phyloP scores from a whole-genome alignment of 257 asterid species.

The Fraxinus excelsior region DNA sequence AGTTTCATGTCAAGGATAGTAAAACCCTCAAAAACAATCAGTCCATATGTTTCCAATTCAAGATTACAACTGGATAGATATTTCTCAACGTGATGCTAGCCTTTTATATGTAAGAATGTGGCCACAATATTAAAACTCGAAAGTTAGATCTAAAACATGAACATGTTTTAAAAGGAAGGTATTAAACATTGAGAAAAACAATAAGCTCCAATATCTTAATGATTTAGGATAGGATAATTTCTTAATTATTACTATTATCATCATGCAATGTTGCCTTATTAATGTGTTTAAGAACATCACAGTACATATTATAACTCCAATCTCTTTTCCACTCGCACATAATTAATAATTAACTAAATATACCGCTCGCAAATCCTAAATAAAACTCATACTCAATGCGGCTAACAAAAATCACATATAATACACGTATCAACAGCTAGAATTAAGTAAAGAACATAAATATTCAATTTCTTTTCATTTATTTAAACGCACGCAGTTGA shows the following conservation, averaged over 20 bases:
- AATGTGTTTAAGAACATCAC: background rate
- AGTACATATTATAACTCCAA: background rate
- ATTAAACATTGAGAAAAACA: background rate
- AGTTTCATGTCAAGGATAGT: background rate
- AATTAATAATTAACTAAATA: background rate
- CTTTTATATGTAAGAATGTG: background rate
- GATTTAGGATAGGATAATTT: background rate
- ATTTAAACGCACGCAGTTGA: background rate
- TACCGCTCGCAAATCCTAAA: background rate
- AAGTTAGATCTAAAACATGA: background rate
- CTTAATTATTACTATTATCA: background rate
- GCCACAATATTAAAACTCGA: background rate
- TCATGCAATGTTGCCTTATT: background rate
- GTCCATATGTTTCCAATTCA: background rate
- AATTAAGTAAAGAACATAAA: conserved; percentile 4
- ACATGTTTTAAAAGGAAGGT: background rate
- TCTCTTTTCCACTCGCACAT: background rate
- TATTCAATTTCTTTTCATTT: background rate
- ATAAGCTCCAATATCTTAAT: conserved; percentile 8
- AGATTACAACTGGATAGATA: background rate
- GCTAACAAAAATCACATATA: background rate
- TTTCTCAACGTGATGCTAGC: background rate
- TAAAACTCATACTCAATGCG: background rate
- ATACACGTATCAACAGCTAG: background rate
- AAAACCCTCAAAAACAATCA: background rate